Evolutionary conservation across 73 alveolate genomes (phyloP).

Genomic region (Tetrahymena thermophila): DNA sequence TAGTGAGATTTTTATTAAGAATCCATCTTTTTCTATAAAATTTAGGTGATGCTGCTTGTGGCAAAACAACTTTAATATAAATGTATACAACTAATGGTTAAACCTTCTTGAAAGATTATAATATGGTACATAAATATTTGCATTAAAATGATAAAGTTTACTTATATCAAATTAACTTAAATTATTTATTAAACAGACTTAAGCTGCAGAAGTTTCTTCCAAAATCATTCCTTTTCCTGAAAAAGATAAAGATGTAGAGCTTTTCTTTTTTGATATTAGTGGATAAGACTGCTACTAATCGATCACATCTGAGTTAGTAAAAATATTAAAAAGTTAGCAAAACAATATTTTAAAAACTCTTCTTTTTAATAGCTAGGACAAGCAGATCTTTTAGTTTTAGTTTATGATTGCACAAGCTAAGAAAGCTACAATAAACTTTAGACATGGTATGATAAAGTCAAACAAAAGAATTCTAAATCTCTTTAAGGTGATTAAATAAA

Average conservation of each 20-base stretch:
- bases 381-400: slow-evolving; percentile 6
- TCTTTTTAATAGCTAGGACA: neutral
- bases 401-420: slow-evolving; percentile 29
- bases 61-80: slow-evolving; percentile 21
- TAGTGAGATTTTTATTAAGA: neutral
- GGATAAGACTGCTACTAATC: slow-evolving; percentile 30
- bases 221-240: slow-evolving; percentile 25
- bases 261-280: slow-evolving; percentile 27
- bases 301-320: neutral
- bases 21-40: neutral
- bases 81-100: slow-evolving; percentile 19
- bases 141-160: neutral
- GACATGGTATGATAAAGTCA: slow-evolving; percentile 30
- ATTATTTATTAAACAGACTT: neutral
- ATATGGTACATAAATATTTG: neutral
- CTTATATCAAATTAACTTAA: neutral
- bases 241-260: slow-evolving; percentile 33
- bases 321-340: neutral
- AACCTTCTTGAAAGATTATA: slow-evolving; percentile 23
- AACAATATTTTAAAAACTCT: neutral
- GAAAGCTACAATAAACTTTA: slow-evolving; percentile 11
- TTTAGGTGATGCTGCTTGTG: slow-evolving; percentile 30
- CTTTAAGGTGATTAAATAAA: neutral
- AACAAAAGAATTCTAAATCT: neutral
- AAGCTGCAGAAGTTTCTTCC: slow-evolving; percentile 27